Evolutionary conservation across 352 stramenopile species (phyloP).

Genomic region (Globisporangium abappressorium): DNA sequence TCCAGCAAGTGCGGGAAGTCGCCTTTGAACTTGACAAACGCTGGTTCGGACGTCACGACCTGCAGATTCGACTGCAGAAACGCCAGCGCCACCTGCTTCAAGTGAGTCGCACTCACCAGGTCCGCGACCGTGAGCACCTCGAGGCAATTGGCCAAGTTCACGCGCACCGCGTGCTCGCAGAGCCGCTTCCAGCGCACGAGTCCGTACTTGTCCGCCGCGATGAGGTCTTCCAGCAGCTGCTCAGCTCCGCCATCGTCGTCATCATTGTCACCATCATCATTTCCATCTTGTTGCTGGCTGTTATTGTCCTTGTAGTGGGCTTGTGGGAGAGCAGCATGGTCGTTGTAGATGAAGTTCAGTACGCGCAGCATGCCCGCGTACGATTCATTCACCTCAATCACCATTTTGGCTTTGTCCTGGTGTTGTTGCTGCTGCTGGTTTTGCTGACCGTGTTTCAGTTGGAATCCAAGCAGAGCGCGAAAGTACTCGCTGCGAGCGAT

Average conservation of each 20-base stretch:
- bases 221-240: slow-evolving; percentile 66
- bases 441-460: slow-evolving; percentile 7
- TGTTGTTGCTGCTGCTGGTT: not conserved
- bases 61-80: slow-evolving; percentile 23
- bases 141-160: slow-evolving; percentile 50
- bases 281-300: not conserved
- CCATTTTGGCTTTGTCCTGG: not conserved
- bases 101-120: slow-evolving; percentile 44
- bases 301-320: not conserved
- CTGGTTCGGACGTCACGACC: slow-evolving; percentile 10
- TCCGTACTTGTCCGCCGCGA: slow-evolving; percentile 72
- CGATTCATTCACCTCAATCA: slow-evolving; percentile 59
- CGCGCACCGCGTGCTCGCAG: slow-evolving; percentile 44
- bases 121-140: slow-evolving; percentile 65
- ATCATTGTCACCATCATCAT: slow-evolving; percentile 6
- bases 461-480: slow-evolving; percentile 47
- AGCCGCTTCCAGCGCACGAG: slow-evolving; percentile 69
- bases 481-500: slow-evolving; percentile 70
- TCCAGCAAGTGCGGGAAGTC: slow-evolving; percentile 43
- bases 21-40: slow-evolving; percentile 30
- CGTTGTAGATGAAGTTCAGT: slow-evolving; percentile 76
- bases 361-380: slow-evolving; percentile 47
- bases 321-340: slow-evolving; percentile 28
- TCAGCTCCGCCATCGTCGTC: slow-evolving; percentile 20
- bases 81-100: slow-evolving; percentile 39